Evolutionary conservation across 2,329 filamentous ascomycete species (phyloP).

Genomic region (Cytospora schulzeri): DNA sequence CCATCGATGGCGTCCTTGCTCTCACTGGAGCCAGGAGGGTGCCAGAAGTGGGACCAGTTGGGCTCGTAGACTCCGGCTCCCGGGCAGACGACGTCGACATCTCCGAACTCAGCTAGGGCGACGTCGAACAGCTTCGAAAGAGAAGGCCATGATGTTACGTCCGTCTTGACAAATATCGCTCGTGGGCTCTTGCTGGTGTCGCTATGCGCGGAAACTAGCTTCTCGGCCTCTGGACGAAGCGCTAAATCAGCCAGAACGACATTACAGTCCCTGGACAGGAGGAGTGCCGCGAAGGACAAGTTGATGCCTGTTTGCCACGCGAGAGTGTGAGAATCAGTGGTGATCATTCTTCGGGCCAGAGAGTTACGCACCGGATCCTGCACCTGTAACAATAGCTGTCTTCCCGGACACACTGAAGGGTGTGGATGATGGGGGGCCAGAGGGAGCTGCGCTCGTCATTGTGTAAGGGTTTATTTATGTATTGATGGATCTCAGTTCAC

Average conservation of each 20-base stretch:
- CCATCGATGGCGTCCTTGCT: slow-evolving; percentile 36
- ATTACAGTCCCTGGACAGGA: slow-evolving; percentile 46
- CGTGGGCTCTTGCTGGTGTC: slow-evolving; percentile 30
- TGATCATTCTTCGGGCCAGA: no score
- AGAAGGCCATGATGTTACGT: slow-evolving; percentile 47
- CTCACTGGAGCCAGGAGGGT: slow-evolving; percentile 41
- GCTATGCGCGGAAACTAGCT: slow-evolving; percentile 35
- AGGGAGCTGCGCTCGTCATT: slow-evolving; percentile 5
- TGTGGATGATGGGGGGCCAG: neutral
- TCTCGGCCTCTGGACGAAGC: slow-evolving; percentile 45
- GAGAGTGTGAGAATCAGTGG: slow-evolving; percentile 7
- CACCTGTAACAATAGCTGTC: slow-evolving; percentile 57
- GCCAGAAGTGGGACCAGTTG: slow-evolving; percentile 46
- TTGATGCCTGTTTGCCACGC: slow-evolving; percentile 41
- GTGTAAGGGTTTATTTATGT: neutral
- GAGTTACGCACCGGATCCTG: slow-evolving; percentile 47
- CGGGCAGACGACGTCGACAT: slow-evolving; percentile 47
- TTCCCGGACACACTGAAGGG: slow-evolving; percentile 42
- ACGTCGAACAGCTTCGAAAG: slow-evolving; percentile 40
- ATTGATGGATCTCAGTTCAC: no score
- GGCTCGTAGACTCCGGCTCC: slow-evolving; percentile 52
- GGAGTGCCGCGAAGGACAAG: slow-evolving; percentile 45
- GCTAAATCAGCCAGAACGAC: slow-evolving; percentile 49
- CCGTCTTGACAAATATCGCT: slow-evolving; percentile 46
- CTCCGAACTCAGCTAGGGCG: slow-evolving; percentile 40